Conservation (phyloP, 1,284 basidiomycete species). For the Austropuccinia psidii region DNA sequence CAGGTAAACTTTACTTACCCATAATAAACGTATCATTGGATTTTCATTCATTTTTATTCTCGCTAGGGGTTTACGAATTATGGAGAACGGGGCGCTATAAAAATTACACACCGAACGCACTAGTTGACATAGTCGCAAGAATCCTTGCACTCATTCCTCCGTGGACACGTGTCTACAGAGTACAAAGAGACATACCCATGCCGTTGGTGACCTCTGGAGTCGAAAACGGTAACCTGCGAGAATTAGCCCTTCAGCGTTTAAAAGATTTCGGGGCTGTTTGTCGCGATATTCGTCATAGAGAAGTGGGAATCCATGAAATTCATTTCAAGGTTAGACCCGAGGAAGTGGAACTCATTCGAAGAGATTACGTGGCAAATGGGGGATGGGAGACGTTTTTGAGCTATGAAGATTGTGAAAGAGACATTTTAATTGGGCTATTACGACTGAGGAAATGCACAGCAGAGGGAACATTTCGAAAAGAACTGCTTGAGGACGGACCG, state of each 20-base stretch:
- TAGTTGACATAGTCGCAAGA: constrained; percentile 92
- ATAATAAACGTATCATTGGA: too few species aligned
- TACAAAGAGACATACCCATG: constrained; percentile 93
- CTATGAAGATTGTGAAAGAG: constrained; percentile 94
- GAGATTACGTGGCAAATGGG: constrained; percentile 94
- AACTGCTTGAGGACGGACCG: constrained; percentile 70
- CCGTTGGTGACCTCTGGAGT: constrained; percentile 92
- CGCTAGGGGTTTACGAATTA: constrained; percentile 62
- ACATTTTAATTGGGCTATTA: constrained; percentile 90
- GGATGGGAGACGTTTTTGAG: constrained; percentile 98
- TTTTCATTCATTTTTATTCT: not conserved
- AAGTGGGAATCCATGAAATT: constrained; percentile 98
- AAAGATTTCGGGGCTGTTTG: constrained; percentile 98
- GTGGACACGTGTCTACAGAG: constrained; percentile 97
- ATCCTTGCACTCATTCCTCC: constrained; percentile 95
- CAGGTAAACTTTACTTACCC: constrained; percentile 63
- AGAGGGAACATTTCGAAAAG: constrained; percentile 90
- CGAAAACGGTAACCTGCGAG: constrained; percentile 95
- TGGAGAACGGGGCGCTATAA: constrained; percentile 96
- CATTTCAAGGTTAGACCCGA: constrained; percentile 95
- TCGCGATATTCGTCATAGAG: constrained; percentile 91
- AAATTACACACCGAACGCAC: constrained; percentile 96
- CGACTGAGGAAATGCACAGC: constrained; percentile 81
- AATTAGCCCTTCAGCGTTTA: constrained; percentile 93
- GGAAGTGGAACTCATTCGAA: constrained; percentile 88